phyloP scores from a whole-genome alignment of 2,329 filamentous ascomycete species.

The Pseudohalonectria lignicola region DNA sequence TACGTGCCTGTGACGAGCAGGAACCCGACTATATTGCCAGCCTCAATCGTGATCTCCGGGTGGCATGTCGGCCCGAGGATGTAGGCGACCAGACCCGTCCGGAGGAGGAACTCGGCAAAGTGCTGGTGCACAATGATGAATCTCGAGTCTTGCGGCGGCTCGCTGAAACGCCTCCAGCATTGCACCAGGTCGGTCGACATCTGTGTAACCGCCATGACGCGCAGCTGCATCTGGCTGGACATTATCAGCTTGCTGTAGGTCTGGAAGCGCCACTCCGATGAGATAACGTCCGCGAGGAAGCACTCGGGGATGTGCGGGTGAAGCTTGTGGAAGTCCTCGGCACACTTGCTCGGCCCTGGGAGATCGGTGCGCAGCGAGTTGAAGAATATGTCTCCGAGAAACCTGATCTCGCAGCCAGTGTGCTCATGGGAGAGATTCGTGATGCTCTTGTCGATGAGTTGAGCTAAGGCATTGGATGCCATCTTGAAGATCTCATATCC shows the following conservation, averaged over 20 bases:
- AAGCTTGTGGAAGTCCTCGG: conserved; percentile 18
- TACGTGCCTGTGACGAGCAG: conserved; percentile 71
- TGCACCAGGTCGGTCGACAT: conserved; percentile 62
- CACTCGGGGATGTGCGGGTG: conserved; percentile 25
- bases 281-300: conserved; percentile 37
- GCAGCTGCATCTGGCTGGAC: conserved; percentile 83
- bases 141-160: conserved; percentile 25
- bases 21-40: conserved; percentile 78
- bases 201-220: conserved; percentile 64
- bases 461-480: conserved; percentile 29
- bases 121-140: conserved; percentile 45
- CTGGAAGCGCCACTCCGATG: conserved; percentile 58
- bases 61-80: conserved; percentile 86
- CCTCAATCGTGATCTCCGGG: conserved; percentile 74
- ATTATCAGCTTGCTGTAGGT: conserved; percentile 62
- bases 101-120: conserved; percentile 57
- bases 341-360: conserved; percentile 19
- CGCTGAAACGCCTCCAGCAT: conserved; percentile 51
- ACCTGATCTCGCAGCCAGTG: conserved; percentile 23
- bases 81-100: conserved; percentile 69
- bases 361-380: conserved; percentile 23
- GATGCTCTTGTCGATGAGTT: conserved; percentile 43
- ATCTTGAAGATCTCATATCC: conserved; percentile 28
- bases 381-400: conserved; percentile 32
- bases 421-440: conserved; percentile 37